Base-by-base conservation (phyloP, 2,329 filamentous ascomycete species). In the Colletotrichum sp. region DNA sequence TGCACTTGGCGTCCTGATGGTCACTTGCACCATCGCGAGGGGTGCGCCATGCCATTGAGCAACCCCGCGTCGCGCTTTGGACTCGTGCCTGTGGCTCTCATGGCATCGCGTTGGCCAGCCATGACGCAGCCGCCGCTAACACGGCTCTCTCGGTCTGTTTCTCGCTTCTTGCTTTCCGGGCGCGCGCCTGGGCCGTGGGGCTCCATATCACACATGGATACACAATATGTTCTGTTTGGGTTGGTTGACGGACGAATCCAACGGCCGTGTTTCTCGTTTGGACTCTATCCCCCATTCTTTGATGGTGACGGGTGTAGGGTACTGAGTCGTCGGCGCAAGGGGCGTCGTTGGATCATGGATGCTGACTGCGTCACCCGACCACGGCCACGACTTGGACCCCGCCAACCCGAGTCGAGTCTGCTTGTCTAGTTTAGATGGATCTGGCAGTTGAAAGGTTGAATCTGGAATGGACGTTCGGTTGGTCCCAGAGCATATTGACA, bases 91-190 rank as follows among this genome's bases (percentile, higher is more conserved):
- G 44, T 75, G 70, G 73, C 64, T 59, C 59, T 63, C 68, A 30
- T 52, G 55, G 57, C 70, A 73, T 60, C 64, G 44, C 39, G 73
- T 60, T 73, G 70, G 70, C 70, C 57, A 34, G 57, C 39, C 63
- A 75, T 75, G 70, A 75, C 70, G 73, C 73, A 75, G 73, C 70
- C 64, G 73, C 70, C 70, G 62, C 70, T 73, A 68, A 57, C 64
- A 73, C 34, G 69, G 57, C 36, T 44, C 64, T 67, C 24, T 44
- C 57, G 34, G 55, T 63, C 34, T 70, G 57, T 44, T 70, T 68
- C 12, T 57, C 30, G 28, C 16, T 24, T 52, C 44, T 22, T 32
- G 59, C 68, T 44, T 22, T 26, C 36, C 36, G 34, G 18, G 48
- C 36, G 68, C 64, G 73, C 63, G 68, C 28, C 63, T 75, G 73